Percentiles rank a stretch among this genome's conserved stretches.
These are phyloP conservation scores for Phytophthora agathidicida DNA, from an alignment of 352 stramenopile genomes.

Conservation along the genomic window DNA sequence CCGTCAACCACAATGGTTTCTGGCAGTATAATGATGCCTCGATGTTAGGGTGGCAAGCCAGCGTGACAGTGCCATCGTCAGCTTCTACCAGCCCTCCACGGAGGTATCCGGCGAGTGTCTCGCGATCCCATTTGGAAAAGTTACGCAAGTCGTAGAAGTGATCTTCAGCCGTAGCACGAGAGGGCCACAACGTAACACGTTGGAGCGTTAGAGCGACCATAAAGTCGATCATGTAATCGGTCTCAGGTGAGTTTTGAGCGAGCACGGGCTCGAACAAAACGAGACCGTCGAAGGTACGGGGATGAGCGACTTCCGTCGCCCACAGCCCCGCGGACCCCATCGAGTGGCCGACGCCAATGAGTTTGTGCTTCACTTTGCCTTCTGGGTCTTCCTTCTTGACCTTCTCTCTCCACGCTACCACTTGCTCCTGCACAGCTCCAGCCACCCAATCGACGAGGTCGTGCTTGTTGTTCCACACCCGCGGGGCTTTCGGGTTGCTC, in stretches of 20 bases:
- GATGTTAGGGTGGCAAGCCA: slow-evolving; percentile 48
- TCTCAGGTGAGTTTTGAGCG: slow-evolving; percentile 32
- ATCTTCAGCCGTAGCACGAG: slow-evolving; percentile 32
- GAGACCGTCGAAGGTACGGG: slow-evolving; percentile 54
- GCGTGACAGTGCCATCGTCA: slow-evolving; percentile 29
- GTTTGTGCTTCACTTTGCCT: slow-evolving; percentile 15
- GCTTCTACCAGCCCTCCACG: slow-evolving; percentile 31
- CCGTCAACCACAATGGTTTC: slow-evolving; percentile 35
- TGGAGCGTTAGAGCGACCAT: slow-evolving; percentile 41
- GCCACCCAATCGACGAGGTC: slow-evolving; percentile 29
- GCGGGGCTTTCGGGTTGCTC: slow-evolving; percentile 28
- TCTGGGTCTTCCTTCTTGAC: slow-evolving; percentile 13
- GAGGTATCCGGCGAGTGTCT: slow-evolving; percentile 36
- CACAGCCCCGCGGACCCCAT: slow-evolving; percentile 49
- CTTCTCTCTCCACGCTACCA: slow-evolving; percentile 33
- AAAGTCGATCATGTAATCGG: slow-evolving; percentile 40
- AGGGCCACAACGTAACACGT: slow-evolving; percentile 36
- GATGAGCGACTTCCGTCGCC: slow-evolving; percentile 39
- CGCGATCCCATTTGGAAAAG: slow-evolving; percentile 46
- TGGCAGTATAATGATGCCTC: slow-evolving; percentile 56
- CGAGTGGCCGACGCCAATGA: slow-evolving; percentile 57
- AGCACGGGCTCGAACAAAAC: slow-evolving; percentile 60
- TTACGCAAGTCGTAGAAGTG: slow-evolving; percentile 37
- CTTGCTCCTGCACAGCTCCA: slow-evolving; percentile 29
- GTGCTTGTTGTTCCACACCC: slow-evolving; percentile 34